Evolutionary conservation across 2,329 filamentous ascomycete genomes (phyloP).

Genomic region (Ophiostoma perfectum): DNA sequence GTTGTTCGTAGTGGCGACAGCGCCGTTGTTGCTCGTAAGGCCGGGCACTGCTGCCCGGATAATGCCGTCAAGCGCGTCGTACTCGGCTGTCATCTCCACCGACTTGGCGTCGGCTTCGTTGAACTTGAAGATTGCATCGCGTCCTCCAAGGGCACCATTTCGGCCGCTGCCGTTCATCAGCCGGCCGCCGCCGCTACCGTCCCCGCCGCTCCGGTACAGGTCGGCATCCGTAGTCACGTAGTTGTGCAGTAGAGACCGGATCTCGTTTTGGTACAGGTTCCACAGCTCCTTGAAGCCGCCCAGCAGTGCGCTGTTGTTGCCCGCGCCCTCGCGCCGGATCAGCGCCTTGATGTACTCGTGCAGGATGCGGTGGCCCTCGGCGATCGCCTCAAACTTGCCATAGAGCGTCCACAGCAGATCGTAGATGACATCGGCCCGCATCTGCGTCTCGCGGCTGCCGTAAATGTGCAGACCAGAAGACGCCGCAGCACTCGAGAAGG

Average conservation of each 20-base stretch:
- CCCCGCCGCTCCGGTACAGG: conserved; percentile 47
- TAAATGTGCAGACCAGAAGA: conserved; percentile 52
- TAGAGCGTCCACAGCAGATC: conserved; percentile 90
- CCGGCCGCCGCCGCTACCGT: conserved; percentile 1
- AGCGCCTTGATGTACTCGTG: conserved; percentile 89
- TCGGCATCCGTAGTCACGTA: conserved; percentile 91
- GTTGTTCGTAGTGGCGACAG: conserved; percentile 24
- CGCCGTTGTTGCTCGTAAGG: conserved; percentile 67
- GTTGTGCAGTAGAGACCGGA: conserved; percentile 86
- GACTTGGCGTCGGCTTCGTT: conserved; percentile 78
- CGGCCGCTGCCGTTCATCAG: conserved; percentile 8
- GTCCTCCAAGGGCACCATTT: not conserved
- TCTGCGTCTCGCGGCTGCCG: conserved; percentile 64
- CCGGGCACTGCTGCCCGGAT: conserved; percentile 89
- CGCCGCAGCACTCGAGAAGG: conserved; percentile 33
- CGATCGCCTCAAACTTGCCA: conserved; percentile 94
- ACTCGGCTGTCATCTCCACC: conserved; percentile 71
- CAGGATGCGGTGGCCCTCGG: conserved; percentile 87
- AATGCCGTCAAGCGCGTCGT: conserved; percentile 84
- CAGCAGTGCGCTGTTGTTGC: conserved; percentile 61
- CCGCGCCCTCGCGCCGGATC: conserved; percentile 68
- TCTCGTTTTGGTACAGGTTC: conserved; percentile 98
- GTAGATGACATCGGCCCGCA: conserved; percentile 78
- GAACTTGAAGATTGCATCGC: conserved; percentile 65
- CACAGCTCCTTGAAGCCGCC: conserved; percentile 94